Evolutionary conservation across 2,329 filamentous ascomycete species (phyloP).

Genomic region (Fusarium compactum): DNA sequence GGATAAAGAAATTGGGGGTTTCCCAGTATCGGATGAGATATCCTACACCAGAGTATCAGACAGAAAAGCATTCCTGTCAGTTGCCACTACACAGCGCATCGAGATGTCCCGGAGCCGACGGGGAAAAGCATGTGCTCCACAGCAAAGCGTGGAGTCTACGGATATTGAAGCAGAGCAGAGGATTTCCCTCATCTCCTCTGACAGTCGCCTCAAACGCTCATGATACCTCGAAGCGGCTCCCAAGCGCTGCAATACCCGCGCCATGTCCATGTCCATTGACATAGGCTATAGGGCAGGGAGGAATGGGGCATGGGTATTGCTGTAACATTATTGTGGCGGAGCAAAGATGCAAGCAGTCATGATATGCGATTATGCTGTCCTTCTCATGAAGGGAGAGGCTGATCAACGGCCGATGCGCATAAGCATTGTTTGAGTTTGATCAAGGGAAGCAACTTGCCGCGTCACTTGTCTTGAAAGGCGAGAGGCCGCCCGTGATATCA

Average conservation of each 20-base stretch:
- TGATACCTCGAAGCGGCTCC: background rate
- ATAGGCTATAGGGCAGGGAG: constrained; percentile 9
- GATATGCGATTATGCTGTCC: constrained; percentile 8
- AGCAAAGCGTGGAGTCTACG: constrained; percentile 18
- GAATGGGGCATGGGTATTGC: background rate
- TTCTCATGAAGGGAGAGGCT: background rate
- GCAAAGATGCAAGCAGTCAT: constrained; percentile 21
- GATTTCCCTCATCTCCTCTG: constrained; percentile 12
- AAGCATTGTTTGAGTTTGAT: background rate
- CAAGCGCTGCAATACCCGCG: background rate
- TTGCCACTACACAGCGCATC: background rate
- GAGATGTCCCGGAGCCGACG: background rate
- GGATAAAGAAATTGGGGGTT: background rate
- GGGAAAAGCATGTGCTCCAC: constrained; percentile 9
- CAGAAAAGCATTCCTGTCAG: background rate
- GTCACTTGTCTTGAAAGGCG: constrained; percentile 11
- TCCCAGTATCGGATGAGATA: background rate
- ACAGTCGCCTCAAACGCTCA: constrained; percentile 19
- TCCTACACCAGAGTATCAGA: background rate
- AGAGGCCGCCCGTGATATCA: constrained; percentile 33
- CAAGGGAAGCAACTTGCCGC: background rate
- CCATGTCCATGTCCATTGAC: background rate
- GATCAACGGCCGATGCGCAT: background rate
- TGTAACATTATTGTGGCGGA: constrained; percentile 25
- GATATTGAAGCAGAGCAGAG: constrained; percentile 1